Evolutionary conservation across 371 early-diverging fungal species (phyloP).

Genomic region (Mortierella sp.): DNA sequence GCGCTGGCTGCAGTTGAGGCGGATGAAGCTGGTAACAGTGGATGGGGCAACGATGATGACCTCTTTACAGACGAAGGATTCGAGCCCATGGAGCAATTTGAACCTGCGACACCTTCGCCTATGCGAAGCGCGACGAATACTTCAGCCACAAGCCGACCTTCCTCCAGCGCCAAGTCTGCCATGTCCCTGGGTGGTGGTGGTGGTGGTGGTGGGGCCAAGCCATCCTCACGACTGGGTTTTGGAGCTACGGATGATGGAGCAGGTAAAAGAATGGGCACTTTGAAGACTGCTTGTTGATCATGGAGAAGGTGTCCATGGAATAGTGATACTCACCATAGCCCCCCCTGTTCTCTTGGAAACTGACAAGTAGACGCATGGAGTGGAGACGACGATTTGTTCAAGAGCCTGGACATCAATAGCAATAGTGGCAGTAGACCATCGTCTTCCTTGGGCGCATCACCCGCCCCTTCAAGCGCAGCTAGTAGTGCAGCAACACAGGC

Average conservation of each 20-base stretch:
- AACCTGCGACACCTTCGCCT: constrained; percentile 38
- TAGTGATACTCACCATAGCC: neutral
- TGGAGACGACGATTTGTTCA: constrained; percentile 48
- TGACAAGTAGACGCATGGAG: constrained; percentile 39
- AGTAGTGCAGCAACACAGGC: constrained; percentile 1
- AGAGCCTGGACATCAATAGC: constrained; percentile 16
- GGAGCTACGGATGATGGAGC: constrained; percentile 35
- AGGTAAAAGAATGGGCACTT: constrained; percentile 6
- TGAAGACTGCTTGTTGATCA: no score
- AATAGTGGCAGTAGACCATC: constrained; percentile 15
- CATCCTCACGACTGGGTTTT: constrained; percentile 30
- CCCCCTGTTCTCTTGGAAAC: neutral
- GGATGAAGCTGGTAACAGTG: constrained; percentile 24
- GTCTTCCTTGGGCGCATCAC: constrained; percentile 8
- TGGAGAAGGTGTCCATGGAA: neutral
- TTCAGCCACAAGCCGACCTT: constrained; percentile 5
- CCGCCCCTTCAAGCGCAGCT: constrained; percentile 15
- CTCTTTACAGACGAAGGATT: constrained; percentile 42
- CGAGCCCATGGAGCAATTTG: constrained; percentile 53
- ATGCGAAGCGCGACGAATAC: constrained; percentile 33
- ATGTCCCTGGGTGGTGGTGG: no score
- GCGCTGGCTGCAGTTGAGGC: constrained; percentile 48
- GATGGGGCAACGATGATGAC: constrained; percentile 51
- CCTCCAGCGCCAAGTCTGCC: constrained; percentile 24
- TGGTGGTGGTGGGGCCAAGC: constrained; percentile 25